These are phyloP conservation scores for Bothriochloa decipiens DNA, from an alignment of 176 grass and related monocot genomes.

Conservation along the genomic window DNA sequence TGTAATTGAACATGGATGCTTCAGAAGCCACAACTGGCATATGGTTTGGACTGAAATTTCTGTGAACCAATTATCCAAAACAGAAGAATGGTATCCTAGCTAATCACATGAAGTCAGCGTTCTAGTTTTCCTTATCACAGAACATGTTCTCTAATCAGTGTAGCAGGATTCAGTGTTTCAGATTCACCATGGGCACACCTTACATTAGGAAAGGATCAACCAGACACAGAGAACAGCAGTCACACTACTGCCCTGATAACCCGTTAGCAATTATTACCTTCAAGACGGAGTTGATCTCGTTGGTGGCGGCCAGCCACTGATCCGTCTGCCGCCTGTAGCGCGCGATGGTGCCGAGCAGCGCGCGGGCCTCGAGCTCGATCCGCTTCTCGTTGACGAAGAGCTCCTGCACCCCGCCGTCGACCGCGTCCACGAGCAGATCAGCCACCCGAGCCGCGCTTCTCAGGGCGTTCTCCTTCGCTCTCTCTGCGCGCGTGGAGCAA, in stretches of 20 bases:
- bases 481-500: constrained; percentile 41
- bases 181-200: background rate
- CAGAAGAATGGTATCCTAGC: too few relatives aligned
- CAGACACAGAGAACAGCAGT: background rate
- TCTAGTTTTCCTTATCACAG: too few relatives aligned
- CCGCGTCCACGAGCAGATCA: constrained; percentile 56
- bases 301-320: constrained; percentile 80
- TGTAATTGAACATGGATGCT: background rate
- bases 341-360: constrained; percentile 56
- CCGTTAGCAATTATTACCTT: constrained; percentile 41
- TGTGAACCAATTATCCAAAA: too few relatives aligned
- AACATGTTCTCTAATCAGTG: background rate
- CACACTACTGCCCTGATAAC: background rate
- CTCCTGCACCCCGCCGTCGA: constrained; percentile 67
- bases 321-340: constrained; percentile 56
- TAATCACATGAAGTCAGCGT: too few relatives aligned
- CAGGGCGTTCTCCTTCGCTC: constrained; percentile 58
- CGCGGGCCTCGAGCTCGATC: constrained; percentile 66
- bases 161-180: background rate
- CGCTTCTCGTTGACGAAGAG: constrained; percentile 79
- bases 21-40: background rate
- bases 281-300: constrained; percentile 66
- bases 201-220: too few relatives aligned
- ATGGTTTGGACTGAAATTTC: too few relatives aligned
- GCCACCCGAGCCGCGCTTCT: constrained; percentile 50